Conservation (phyloP, 1,284 basidiomycete species). For the Fomitopsis betulina region DNA sequence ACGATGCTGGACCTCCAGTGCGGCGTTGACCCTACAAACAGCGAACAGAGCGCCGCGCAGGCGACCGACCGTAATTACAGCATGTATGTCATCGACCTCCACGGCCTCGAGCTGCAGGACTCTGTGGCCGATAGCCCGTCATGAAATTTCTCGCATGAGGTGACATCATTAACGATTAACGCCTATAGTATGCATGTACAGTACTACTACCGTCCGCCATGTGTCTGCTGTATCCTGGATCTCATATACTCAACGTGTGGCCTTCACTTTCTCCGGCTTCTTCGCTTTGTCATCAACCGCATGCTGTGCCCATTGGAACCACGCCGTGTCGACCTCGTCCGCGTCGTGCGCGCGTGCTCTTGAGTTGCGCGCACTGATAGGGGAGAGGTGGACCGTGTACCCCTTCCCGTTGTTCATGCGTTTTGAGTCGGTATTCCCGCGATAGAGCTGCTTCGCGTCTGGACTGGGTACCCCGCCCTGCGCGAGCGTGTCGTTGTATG, state of each 20-base stretch:
- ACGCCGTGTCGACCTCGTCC: conserved; percentile 24
- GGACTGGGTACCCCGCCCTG: neutral
- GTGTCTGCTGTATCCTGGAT: conserved; percentile 2
- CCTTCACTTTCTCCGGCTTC: conserved; percentile 1
- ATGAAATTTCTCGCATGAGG: neutral
- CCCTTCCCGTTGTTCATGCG: neutral
- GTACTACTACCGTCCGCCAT: conserved; percentile 6
- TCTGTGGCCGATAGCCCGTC: conserved; percentile 24
- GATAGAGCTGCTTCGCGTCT: no score
- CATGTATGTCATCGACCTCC: conserved; percentile 79
- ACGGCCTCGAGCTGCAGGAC: conserved; percentile 68
- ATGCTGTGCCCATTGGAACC: conserved; percentile 24
- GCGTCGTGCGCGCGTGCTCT: neutral
- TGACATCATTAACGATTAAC: conserved; percentile 8
- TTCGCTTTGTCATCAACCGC: neutral
- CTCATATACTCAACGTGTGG: conserved; percentile 1
- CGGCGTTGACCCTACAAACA: conserved; percentile 61
- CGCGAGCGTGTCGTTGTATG: conserved; percentile 20
- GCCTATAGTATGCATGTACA: conserved; percentile 12
- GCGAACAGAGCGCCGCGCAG: conserved; percentile 43
- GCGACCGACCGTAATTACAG: conserved; percentile 68
- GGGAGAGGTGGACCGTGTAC: conserved; percentile 25
- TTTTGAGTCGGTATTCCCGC: no score
- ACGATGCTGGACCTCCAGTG: conserved; percentile 86
- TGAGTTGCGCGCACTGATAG: neutral